phyloP scores from a whole-genome alignment of 1,139 yeast genomes.

The Candida mesenterica region DNA sequence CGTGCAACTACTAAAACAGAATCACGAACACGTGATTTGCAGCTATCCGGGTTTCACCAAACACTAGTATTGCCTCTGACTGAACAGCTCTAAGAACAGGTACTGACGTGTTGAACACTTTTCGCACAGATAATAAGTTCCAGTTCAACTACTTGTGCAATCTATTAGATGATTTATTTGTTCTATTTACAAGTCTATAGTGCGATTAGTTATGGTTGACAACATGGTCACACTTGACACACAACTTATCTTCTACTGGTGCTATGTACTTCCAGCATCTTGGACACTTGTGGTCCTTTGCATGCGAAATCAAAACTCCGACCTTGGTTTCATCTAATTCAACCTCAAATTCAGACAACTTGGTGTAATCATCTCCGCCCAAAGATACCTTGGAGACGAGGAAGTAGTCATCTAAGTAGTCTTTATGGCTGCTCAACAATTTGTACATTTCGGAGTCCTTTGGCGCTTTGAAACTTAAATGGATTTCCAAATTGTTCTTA shows the following conservation, averaged over 20 bases:
- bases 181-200: conserved; percentile 2
- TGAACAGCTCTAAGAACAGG: too few relatives aligned
- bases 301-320: conserved; percentile 39
- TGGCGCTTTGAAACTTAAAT: conserved; percentile 33
- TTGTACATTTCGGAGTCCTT: conserved; percentile 8
- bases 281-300: conserved; percentile 67
- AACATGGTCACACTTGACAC: conserved; percentile 61
- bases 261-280: conserved; percentile 89
- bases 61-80: too few relatives aligned
- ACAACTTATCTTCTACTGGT: conserved; percentile 49
- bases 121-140: too few relatives aligned
- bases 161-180: too few relatives aligned
- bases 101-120: too few relatives aligned
- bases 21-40: too few relatives aligned
- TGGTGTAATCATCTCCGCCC: conserved; percentile 9
- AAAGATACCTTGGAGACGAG: conserved; percentile 60
- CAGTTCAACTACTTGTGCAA: too few relatives aligned
- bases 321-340: conserved; percentile 28
- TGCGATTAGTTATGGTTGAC: conserved; percentile 8
- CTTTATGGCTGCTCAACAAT: conserved; percentile 25
- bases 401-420: conserved; percentile 53
- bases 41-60: too few relatives aligned
- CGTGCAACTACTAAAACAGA: too few relatives aligned
- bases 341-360: conserved; percentile 13
- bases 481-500: conserved; percentile 66